These are phyloP conservation scores for Otatea glauca DNA, from an alignment of 176 grass and related monocot species.

Conservation along the genomic window DNA sequence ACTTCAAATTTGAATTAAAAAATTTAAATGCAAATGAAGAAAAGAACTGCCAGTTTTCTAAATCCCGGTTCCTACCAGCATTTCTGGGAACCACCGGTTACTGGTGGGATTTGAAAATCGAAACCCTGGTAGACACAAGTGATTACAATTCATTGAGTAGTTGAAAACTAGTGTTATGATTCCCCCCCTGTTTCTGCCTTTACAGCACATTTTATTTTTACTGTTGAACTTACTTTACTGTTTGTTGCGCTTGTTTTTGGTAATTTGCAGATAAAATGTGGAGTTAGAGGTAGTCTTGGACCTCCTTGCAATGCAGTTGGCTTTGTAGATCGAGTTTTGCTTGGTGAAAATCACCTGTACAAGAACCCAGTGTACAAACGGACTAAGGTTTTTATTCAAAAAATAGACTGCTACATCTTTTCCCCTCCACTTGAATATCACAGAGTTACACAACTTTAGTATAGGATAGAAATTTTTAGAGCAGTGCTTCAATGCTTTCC, in stretches of 20 bases:
- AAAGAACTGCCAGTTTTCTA: conserved; percentile 14
- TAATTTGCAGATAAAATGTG: conserved; percentile 73
- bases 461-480: neutral
- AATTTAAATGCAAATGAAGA: neutral
- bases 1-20: conserved; percentile 31
- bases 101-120: conserved; percentile 21
- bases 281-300: conserved; percentile 75
- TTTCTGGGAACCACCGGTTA: conserved; percentile 3
- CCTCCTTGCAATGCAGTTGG: conserved; percentile 96
- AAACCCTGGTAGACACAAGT: conserved; percentile 9
- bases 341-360: conserved; percentile 88
- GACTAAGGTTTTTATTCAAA: conserved; percentile 74
- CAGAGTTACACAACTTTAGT: conserved; percentile 6
- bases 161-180: conserved; percentile 7
- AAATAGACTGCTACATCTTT: neutral
- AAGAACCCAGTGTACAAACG: conserved; percentile 86
- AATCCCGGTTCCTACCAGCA: neutral
- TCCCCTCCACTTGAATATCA: neutral
- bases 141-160: neutral
- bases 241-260: conserved; percentile 36
- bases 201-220: neutral
- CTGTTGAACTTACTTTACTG: neutral
- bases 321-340: conserved; percentile 73
- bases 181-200: neutral
- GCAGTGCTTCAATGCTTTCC: too few relatives aligned